These are phyloP conservation scores for Boletus subparvulus DNA, from an alignment of 768 basidiomycete genomes.

Conservation along the genomic window DNA sequence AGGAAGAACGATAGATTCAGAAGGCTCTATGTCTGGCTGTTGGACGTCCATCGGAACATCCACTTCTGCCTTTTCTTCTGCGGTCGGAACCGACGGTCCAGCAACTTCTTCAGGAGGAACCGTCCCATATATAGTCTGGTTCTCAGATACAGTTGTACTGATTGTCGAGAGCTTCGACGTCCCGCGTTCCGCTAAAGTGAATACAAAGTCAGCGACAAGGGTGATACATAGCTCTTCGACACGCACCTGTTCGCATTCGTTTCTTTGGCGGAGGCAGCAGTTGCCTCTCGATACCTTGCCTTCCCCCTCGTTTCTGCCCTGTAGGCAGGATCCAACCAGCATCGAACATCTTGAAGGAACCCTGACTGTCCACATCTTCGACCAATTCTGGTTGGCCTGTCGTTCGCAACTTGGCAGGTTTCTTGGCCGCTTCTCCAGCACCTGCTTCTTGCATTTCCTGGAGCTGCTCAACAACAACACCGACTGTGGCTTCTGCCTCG, in stretches of 20 bases:
- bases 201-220: background rate
- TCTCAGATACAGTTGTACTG: conserved; percentile 49
- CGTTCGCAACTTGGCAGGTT: conserved; percentile 24
- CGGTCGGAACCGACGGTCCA: conserved; percentile 24
- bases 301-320: conserved; percentile 64
- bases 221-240: background rate
- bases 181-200: conserved; percentile 30
- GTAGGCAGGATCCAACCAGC: conserved; percentile 84
- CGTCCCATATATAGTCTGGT: conserved; percentile 35
- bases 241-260: conserved; percentile 46
- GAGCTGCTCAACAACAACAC: conserved; percentile 10
- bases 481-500: conserved; percentile 38
- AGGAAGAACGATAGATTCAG: background rate
- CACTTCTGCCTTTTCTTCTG: conserved; percentile 17
- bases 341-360: conserved; percentile 81
- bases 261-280: conserved; percentile 54
- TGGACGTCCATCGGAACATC: conserved; percentile 19
- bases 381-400: conserved; percentile 47
- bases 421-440: conserved; percentile 25
- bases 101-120: conserved; percentile 28
- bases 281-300: conserved; percentile 46
- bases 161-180: conserved; percentile 46
- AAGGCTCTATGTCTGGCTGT: conserved; percentile 4
- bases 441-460: conserved; percentile 3
- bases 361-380: conserved; percentile 66